Conservation (phyloP, 257 asterid species). For the Forsythia suspensa region DNA sequence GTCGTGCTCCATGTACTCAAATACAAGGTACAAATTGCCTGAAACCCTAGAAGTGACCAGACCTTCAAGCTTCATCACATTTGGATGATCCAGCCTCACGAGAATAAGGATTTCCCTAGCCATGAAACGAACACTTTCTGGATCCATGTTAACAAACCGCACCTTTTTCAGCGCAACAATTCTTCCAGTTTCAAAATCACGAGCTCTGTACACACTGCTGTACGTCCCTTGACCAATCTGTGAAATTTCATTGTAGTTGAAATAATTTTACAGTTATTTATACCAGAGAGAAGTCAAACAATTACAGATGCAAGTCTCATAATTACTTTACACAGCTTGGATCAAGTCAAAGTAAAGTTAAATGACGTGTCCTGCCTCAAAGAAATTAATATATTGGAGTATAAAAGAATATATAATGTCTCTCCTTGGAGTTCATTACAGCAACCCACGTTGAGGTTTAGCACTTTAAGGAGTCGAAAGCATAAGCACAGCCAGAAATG, state of each 20-base stretch:
- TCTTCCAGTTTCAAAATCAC: constrained; percentile 82
- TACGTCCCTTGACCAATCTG: constrained; percentile 98
- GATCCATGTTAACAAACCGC: constrained; percentile 88
- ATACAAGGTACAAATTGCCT: constrained; percentile 82
- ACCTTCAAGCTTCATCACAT: constrained; percentile 91
- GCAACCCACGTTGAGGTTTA: not conserved
- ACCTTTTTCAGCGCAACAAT: constrained; percentile 85
- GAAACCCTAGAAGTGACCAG: constrained; percentile 84
- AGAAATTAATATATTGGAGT: not conserved
- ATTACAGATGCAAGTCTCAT: constrained; percentile 4
- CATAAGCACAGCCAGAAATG: not conserved
- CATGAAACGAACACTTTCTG: constrained; percentile 94
- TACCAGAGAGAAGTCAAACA: constrained; percentile 4
- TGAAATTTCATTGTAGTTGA: constrained; percentile 18
- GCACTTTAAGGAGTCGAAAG: constrained; percentile 3
- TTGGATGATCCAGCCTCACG: constrained; percentile 90
- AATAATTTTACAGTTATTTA: constrained; percentile 6
- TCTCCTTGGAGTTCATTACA: constrained; percentile 4
- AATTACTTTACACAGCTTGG: not conserved
- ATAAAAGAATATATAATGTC: not conserved
- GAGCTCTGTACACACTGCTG: constrained; percentile 91
- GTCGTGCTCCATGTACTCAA: constrained; percentile 95
- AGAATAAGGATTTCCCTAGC: constrained; percentile 86
- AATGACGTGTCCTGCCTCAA: constrained; percentile 6
- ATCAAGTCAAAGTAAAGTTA: constrained; percentile 12